These are phyloP conservation scores for Cornus kousa DNA, from an alignment of 148 eudicot species.

Conservation along the genomic window DNA sequence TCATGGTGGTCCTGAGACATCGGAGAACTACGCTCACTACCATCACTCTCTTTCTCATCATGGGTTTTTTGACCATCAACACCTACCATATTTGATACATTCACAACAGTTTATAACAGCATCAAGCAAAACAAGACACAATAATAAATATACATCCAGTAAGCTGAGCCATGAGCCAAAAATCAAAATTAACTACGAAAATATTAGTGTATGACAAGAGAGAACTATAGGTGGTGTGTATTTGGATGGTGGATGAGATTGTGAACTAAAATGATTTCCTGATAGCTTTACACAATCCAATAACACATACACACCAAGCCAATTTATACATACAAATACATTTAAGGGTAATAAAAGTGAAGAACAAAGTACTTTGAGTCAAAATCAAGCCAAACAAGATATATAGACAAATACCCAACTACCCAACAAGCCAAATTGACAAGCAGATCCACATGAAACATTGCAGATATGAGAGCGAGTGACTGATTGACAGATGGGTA, in stretches of 20 bases:
- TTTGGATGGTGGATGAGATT: too few species aligned
- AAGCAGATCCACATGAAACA: slow-evolving; percentile 17
- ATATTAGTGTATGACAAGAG: not conserved
- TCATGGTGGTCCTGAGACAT: slow-evolving; percentile 33
- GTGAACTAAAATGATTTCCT: not conserved
- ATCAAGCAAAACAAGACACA: slow-evolving; percentile 12
- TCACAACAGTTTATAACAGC: slow-evolving; percentile 14
- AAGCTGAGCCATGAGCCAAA: slow-evolving; percentile 16
- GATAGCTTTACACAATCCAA: slow-evolving; percentile 7
- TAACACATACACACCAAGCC: slow-evolving; percentile 18
- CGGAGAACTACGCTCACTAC: slow-evolving; percentile 43
- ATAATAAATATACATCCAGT: slow-evolving; percentile 12
- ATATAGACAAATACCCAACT: slow-evolving; percentile 18
- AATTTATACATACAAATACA: not conserved
- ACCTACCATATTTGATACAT: slow-evolving; percentile 60
- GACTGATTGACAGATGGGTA: slow-evolving; percentile 31
- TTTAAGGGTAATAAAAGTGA: not conserved
- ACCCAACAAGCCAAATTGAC: slow-evolving; percentile 25
- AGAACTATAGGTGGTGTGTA: not conserved
- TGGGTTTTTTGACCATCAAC: slow-evolving; percentile 42
- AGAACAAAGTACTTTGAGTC: not conserved
- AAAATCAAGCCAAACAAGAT: not conserved
- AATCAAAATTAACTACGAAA: not conserved
- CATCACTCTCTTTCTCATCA: slow-evolving; percentile 59
- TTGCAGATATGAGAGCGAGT: not conserved